Base-by-base conservation (phyloP, 2,329 filamentous ascomycete genomes). In the Aureobasidium musti region DNA sequence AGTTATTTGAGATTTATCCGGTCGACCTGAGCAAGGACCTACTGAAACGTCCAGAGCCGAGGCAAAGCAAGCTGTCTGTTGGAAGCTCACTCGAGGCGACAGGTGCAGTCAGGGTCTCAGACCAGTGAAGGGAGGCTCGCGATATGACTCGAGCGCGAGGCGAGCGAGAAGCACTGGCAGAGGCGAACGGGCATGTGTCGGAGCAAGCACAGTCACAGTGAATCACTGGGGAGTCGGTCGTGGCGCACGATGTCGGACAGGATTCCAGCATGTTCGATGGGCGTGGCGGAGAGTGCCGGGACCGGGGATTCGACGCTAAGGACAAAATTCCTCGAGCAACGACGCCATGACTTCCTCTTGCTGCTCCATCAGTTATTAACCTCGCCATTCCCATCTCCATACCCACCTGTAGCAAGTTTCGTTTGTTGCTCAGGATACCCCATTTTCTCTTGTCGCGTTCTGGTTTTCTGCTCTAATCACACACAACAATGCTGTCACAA, bases 401-500 rank as follows among this genome's bases (percentile, higher is more conserved):
- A 54, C 21, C 53, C 53, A 28, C 33, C 41, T 19, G 53, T 33
- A 63, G 47, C 45, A 63, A 39, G 60, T 47, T 52, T 63, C 30
- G 41, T 52, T 45, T 63, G 60, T 63, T 52, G 60, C 60, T 63
- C 60, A 41, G 28, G 60, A 63, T 52, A 52, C 60, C 45, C 45
- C 30, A 53, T 63, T 39, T 56, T 50, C 59, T 63, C 50, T 63
- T 63, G 57, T 67, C 56, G 43, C 33, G 50, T 54, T 63, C 59
- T 67, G 37, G 65, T 54, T 63, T 63, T 63, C 33, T 41, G 45
- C 33, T 63, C 33, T 63, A 39, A 52, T 41, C 41, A 33, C 45
- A 33, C 43, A 21, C 19, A 70, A 74, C 67, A 54, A 77, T 77
- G 75, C 68, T 77, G 68, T 75, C 74, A 53, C 74, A 73, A 65